phyloP scores from a whole-genome alignment of 306 rosid species.

The Mimosa bimucronata region DNA sequence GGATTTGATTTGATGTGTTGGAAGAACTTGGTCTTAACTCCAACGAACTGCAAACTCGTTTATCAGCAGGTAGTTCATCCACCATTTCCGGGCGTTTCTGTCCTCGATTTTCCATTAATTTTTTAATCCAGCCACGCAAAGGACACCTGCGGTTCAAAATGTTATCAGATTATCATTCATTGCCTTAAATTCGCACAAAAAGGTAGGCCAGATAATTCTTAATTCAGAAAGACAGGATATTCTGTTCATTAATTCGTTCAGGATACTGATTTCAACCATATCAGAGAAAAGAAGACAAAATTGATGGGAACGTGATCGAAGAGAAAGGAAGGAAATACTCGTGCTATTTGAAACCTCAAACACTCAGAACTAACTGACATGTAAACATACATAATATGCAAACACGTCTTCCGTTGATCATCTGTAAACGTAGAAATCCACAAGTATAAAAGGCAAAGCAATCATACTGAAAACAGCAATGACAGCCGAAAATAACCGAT shows the following conservation, averaged over 20 bases:
- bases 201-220: constrained; percentile 8
- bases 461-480: constrained; percentile 31
- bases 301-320: constrained; percentile 31
- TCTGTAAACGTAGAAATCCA: neutral
- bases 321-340: neutral
- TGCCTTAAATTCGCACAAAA: constrained; percentile 29
- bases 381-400: constrained; percentile 1
- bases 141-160: constrained; percentile 46
- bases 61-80: constrained; percentile 91
- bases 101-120: constrained; percentile 84
- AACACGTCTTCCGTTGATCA: constrained; percentile 13
- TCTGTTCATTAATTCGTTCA: neutral
- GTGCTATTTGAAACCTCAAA: constrained; percentile 28
- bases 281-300: constrained; percentile 17
- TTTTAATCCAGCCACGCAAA: constrained; percentile 38
- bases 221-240: constrained; percentile 3
- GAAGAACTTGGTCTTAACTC: constrained; percentile 92
- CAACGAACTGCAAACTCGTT: constrained; percentile 81
- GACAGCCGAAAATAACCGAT: constrained; percentile 39
- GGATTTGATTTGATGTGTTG: constrained; percentile 66
- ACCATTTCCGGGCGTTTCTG: constrained; percentile 84
- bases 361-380: neutral
- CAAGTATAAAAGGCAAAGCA: constrained; percentile 16
- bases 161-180: constrained; percentile 32
- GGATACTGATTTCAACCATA: constrained; percentile 25